These are phyloP conservation scores for Stephania cephalantha DNA, from an alignment of 164 flowering plant species.

Conservation along the genomic window DNA sequence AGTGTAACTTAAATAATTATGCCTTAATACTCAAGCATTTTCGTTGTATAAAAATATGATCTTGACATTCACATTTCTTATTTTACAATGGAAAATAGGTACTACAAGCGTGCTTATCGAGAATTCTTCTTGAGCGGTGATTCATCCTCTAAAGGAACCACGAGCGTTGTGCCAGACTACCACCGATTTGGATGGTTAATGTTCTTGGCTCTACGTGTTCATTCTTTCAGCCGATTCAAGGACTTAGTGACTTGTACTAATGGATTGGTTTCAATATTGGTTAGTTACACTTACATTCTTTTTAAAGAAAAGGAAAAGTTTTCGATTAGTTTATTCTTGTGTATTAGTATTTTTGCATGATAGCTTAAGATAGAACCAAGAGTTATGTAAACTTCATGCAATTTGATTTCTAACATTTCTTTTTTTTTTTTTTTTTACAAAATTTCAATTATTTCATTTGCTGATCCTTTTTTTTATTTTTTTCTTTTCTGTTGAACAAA, in stretches of 20 bases:
- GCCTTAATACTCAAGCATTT: not conserved
- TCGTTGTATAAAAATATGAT: not conserved
- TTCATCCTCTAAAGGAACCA: constrained; percentile 18
- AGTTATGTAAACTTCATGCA: too few species aligned
- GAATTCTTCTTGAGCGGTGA: constrained; percentile 56
- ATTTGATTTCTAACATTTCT: too few species aligned
- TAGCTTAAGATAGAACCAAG: too few species aligned
- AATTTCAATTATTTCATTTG: too few species aligned
- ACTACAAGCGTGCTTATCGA: constrained; percentile 56
- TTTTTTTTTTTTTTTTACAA: too few species aligned
- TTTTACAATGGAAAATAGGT: constrained; percentile 31
- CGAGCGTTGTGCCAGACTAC: constrained; percentile 42
- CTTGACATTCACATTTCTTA: not conserved
- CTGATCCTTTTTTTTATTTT: too few species aligned
- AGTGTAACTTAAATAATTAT: not conserved
- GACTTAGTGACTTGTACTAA: constrained; percentile 86
- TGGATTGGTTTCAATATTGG: constrained; percentile 84
- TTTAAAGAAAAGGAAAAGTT: too few species aligned
- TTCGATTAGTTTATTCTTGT: too few species aligned
- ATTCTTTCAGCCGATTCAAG: constrained; percentile 78
- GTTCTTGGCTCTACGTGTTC: constrained; percentile 80
- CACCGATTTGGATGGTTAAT: constrained; percentile 95
- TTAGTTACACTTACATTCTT: constrained; percentile 27
- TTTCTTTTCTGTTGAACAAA: not conserved
- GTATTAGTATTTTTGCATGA: too few species aligned